phyloP scores from a whole-genome alignment of 2,329 filamentous ascomycete species.

The Leptodontidium sp. region DNA sequence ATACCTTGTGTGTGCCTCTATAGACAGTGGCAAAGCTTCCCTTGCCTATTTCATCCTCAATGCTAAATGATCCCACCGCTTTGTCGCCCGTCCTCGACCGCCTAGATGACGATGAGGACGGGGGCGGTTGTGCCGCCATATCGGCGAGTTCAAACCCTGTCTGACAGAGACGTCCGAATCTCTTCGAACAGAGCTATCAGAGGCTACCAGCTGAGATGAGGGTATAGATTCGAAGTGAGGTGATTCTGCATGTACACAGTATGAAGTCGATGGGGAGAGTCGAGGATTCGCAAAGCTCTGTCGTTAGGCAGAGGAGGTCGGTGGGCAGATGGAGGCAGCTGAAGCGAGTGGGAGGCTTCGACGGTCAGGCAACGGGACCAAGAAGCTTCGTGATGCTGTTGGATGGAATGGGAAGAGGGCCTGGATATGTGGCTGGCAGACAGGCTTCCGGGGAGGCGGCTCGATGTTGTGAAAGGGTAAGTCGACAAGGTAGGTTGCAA shows the following conservation, averaged over 20 bases:
- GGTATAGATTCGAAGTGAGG: constrained; percentile 46
- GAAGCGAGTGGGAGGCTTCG: constrained; percentile 24
- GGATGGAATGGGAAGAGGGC: constrained; percentile 28
- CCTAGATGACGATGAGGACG: constrained; percentile 51
- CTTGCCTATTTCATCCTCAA: constrained; percentile 91
- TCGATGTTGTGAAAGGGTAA: constrained; percentile 14
- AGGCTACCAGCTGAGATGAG: constrained; percentile 48
- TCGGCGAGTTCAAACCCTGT: constrained; percentile 33
- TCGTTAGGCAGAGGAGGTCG: constrained; percentile 18
- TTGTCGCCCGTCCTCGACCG: constrained; percentile 51
- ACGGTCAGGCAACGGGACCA: constrained; percentile 2
- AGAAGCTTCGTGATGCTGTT: constrained; percentile 3
- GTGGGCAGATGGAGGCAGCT: constrained; percentile 25
- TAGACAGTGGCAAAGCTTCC: constrained; percentile 98
- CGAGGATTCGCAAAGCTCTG: constrained; percentile 23
- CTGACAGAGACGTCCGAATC: constrained; percentile 28
- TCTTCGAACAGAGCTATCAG: constrained; percentile 25
- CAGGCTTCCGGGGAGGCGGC: constrained; percentile 36
- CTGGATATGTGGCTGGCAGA: constrained; percentile 37
- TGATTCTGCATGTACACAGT: constrained; percentile 49
- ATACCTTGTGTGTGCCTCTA: constrained; percentile 82
- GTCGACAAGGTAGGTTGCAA: constrained; percentile 19
- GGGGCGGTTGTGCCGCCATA: constrained; percentile 53
- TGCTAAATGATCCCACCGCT: constrained; percentile 76
- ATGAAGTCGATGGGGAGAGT: constrained; percentile 20